Evolutionary conservation across 2,329 filamentous ascomycete genomes (phyloP).

Genomic region (Orbilia brochopaga): DNA sequence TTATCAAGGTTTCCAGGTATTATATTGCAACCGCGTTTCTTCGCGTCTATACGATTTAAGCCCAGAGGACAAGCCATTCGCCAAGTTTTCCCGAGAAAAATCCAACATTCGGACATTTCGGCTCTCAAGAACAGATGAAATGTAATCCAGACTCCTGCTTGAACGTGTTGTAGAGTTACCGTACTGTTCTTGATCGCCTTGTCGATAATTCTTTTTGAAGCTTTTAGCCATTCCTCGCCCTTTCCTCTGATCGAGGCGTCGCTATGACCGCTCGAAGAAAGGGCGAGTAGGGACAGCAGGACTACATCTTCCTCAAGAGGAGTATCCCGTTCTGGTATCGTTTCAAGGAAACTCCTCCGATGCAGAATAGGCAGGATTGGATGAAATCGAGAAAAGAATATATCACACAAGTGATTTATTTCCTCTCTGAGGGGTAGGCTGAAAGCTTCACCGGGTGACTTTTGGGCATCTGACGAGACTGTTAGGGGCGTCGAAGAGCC

Average conservation of each 20-base stretch:
- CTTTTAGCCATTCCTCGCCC: conserved; percentile 9
- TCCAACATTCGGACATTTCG: conserved; percentile 29
- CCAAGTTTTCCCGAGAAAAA: conserved; percentile 23
- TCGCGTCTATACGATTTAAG: conserved; percentile 22
- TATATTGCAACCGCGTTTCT: conserved; percentile 8
- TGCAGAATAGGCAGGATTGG: conserved; percentile 18
- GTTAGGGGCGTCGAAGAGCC: conserved; percentile 7
- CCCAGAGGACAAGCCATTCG: conserved; percentile 25
- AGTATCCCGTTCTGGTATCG: conserved; percentile 5
- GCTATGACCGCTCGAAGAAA: conserved; percentile 17
- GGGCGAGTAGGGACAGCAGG: conserved; percentile 4
- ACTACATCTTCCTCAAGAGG: conserved; percentile 14
- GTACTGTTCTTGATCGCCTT: conserved; percentile 15
- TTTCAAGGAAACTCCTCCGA: conserved; percentile 14
- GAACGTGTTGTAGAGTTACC: conserved; percentile 12
- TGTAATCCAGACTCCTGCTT: conserved; percentile 25
- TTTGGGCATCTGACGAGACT: conserved; percentile 11
- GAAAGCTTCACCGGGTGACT: background rate
- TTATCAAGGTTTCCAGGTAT: background rate
- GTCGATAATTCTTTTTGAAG: conserved; percentile 10
- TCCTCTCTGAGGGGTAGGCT: conserved; percentile 8
- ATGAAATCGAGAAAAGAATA: conserved; percentile 23
- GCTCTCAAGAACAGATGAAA: conserved; percentile 21
- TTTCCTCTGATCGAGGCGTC: conserved; percentile 5
- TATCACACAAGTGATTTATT: conserved; percentile 6